phyloP scores from a whole-genome alignment of 2,329 filamentous ascomycete genomes.

The Nigrospora osmanthi region DNA sequence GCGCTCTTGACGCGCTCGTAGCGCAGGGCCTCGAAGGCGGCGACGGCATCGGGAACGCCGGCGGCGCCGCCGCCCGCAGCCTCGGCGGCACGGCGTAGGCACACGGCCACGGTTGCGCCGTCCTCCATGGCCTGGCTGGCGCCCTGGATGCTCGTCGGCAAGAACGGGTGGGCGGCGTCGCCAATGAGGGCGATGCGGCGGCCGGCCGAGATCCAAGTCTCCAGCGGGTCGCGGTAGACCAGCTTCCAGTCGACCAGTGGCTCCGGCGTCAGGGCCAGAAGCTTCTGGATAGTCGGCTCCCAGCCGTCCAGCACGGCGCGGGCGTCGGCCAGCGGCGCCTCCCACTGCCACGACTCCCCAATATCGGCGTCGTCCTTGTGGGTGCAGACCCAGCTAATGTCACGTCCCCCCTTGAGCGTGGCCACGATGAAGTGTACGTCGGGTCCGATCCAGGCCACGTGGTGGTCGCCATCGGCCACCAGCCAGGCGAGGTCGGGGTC shows the following conservation, averaged over 20 bases:
- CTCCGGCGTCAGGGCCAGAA: constrained; percentile 27
- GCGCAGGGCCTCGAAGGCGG: constrained; percentile 34
- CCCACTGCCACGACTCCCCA: constrained; percentile 15
- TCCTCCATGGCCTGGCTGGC: constrained; percentile 42
- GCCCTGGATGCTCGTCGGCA: constrained; percentile 38
- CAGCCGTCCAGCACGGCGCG: constrained; percentile 20
- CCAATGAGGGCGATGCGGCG: constrained; percentile 36
- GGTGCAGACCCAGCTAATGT: constrained; percentile 48
- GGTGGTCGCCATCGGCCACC: constrained; percentile 40
- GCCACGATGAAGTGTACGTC: constrained; percentile 45
- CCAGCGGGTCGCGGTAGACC: constrained; percentile 27
- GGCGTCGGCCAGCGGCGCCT: constrained; percentile 15
- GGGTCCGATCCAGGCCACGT: constrained; percentile 43
- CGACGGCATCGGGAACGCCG: constrained; percentile 30
- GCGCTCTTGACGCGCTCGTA: constrained; percentile 38
- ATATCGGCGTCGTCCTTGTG: constrained; percentile 28
- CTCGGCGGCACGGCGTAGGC: constrained; percentile 22
- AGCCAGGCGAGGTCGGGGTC: constrained; percentile 33
- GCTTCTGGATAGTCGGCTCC: constrained; percentile 27
- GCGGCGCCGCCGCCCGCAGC: neutral
- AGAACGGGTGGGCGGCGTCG: constrained; percentile 41
- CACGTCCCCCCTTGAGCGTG: constrained; percentile 41
- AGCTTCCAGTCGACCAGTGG: constrained; percentile 28
- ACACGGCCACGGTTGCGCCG: constrained; percentile 36
- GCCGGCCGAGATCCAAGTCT: constrained; percentile 30